Conservation (phyloP, 108 stramenopile genomes). For the Hondaea fermentalgiana region DNA sequence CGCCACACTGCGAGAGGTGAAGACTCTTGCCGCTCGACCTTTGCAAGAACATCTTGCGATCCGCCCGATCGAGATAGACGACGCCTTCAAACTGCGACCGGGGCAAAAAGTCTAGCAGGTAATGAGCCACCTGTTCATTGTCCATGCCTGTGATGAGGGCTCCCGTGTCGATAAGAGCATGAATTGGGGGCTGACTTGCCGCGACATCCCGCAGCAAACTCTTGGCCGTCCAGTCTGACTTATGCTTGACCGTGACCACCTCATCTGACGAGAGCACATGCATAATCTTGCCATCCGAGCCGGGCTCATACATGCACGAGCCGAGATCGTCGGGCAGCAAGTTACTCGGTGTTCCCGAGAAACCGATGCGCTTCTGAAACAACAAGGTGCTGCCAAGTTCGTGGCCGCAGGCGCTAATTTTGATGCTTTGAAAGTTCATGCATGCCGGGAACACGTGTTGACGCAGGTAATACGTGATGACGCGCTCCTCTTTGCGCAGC, state of each 20-base stretch:
- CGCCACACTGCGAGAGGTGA: slow-evolving; percentile 71
- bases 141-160: slow-evolving; percentile 89
- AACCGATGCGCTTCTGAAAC: slow-evolving; percentile 32
- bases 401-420: slow-evolving; percentile 86
- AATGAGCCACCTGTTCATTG: slow-evolving; percentile 80
- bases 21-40: slow-evolving; percentile 30
- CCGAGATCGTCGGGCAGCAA: slow-evolving; percentile 72
- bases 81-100: slow-evolving; percentile 70
- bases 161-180: slow-evolving; percentile 85
- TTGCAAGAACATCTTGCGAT: slow-evolving; percentile 80
- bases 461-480: slow-evolving; percentile 78
- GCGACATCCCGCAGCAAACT: slow-evolving; percentile 69
- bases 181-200: slow-evolving; percentile 57
- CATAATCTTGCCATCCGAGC: slow-evolving; percentile 91
- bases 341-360: slow-evolving; percentile 40
- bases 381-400: slow-evolving; percentile 34
- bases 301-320: slow-evolving; percentile 87
- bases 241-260: slow-evolving; percentile 63
- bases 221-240: slow-evolving; percentile 64
- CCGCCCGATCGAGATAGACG: slow-evolving; percentile 83
- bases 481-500: slow-evolving; percentile 68
- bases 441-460: slow-evolving; percentile 83
- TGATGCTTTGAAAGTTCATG: slow-evolving; percentile 87
- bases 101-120: slow-evolving; percentile 67
- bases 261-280: slow-evolving; percentile 72